Percentiles rank a stretch among this genome's conserved stretches.
phyloP scores from a whole-genome alignment of 2,329 filamentous ascomycete genomes.

The Colletotrichum gloeosporioides region DNA sequence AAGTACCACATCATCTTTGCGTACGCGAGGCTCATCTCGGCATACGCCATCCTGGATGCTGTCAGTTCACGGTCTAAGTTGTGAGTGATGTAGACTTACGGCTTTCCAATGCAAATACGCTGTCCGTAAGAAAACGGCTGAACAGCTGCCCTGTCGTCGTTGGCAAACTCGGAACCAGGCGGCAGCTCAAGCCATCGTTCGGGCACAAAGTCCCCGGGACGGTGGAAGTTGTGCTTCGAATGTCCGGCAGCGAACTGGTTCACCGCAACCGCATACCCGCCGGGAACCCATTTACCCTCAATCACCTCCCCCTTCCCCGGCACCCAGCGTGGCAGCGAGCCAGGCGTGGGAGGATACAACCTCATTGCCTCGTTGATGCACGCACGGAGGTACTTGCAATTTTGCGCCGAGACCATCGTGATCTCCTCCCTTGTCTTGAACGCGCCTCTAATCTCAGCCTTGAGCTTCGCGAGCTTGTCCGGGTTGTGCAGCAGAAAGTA shows the following conservation, averaged over 20 bases:
- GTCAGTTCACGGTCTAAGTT: background rate
- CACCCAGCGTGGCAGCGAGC: background rate
- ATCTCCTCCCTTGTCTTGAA: background rate
- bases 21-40: conserved; percentile 53
- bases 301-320: background rate
- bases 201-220: background rate
- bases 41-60: conserved; percentile 42
- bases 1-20: conserved; percentile 51
- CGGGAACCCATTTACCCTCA: background rate
- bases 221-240: background rate
- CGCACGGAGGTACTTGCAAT: background rate
- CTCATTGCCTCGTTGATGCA: background rate
- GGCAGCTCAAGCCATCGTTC: background rate
- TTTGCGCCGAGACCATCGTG: background rate
- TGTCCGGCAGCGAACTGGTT: background rate
- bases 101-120: conserved; percentile 54
- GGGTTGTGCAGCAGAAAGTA: background rate
- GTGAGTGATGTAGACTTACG: conserved; percentile 37
- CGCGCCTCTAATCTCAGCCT: background rate
- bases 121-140: conserved; percentile 54
- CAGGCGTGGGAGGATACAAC: background rate
- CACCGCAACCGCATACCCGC: background rate
- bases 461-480: background rate
- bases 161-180: background rate
- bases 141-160: conserved; percentile 18